A percentile compares a stretch with the other conserved stretches of the same genome.
Conservation (phyloP, 148 eudicot genomes). For the Arbutus unedo region DNA sequence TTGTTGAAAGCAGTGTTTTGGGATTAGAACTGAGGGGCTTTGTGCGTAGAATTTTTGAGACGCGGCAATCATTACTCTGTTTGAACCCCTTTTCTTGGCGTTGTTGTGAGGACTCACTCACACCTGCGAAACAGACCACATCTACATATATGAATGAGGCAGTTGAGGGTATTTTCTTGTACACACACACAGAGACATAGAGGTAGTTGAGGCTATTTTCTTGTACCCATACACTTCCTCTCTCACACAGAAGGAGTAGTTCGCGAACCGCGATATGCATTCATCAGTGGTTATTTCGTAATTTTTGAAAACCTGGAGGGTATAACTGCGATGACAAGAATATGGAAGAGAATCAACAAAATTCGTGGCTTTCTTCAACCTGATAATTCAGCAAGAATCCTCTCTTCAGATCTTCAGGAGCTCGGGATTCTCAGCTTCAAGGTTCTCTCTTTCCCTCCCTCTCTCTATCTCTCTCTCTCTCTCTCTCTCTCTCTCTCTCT, state of each 20-base stretch:
- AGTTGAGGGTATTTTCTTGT: background rate
- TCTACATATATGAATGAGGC: background rate
- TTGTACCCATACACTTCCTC: no score
- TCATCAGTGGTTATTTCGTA: background rate
- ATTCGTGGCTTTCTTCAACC: background rate
- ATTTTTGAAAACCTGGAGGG: background rate
- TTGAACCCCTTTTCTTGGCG: background rate
- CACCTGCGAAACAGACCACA: background rate
- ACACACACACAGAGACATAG: no score
- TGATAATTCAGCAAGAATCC: background rate
- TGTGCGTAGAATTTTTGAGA: background rate
- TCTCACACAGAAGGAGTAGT: background rate
- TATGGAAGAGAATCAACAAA: background rate
- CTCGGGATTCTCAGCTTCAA: background rate
- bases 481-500: no score
- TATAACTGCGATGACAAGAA: background rate
- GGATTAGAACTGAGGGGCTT: background rate
- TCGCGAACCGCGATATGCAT: background rate
- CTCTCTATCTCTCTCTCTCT: no score
- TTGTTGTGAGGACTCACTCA: background rate
- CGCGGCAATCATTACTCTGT: constrained; percentile 10
- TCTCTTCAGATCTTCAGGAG: background rate
- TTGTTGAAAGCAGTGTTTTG: background rate
- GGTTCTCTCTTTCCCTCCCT: no score
- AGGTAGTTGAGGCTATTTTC: no score